Conservation (phyloP, 2,329 filamentous ascomycete genomes). For the Xylaria hypoxylon region DNA sequence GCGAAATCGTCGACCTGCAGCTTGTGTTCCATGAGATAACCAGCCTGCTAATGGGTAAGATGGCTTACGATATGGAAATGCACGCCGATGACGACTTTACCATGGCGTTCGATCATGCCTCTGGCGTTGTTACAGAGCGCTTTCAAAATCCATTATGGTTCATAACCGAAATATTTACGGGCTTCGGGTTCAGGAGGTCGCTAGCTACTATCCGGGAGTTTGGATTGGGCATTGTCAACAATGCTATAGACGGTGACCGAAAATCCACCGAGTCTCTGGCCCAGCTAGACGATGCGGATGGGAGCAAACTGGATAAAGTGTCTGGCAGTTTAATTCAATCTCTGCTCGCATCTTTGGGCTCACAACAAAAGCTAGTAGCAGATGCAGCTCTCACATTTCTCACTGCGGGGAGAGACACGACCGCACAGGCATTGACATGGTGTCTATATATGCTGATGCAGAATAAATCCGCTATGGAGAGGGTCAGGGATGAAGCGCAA, state of each 20-base stretch:
- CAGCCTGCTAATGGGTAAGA: constrained; percentile 73
- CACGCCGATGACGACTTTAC: constrained; percentile 71
- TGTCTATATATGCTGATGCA: constrained; percentile 70
- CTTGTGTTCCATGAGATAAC: constrained; percentile 72
- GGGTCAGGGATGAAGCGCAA: constrained; percentile 59
- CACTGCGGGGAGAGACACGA: constrained; percentile 73
- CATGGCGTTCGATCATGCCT: constrained; percentile 71
- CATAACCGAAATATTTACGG: constrained; percentile 66
- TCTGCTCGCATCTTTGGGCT: constrained; percentile 66
- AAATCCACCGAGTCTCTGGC: background rate
- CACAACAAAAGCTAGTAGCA: constrained; percentile 65
- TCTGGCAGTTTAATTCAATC: constrained; percentile 68
- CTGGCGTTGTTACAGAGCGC: constrained; percentile 68
- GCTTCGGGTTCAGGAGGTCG: constrained; percentile 60
- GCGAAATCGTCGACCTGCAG: constrained; percentile 64
- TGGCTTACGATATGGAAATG: constrained; percentile 78
- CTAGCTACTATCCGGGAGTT: constrained; percentile 65
- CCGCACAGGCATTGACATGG: constrained; percentile 74
- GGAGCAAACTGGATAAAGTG: constrained; percentile 24
- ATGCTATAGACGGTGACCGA: constrained; percentile 52
- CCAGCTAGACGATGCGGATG: constrained; percentile 25
- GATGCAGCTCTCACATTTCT: constrained; percentile 75
- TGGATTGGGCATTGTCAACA: constrained; percentile 68
- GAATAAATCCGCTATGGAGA: constrained; percentile 56
- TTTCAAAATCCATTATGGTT: constrained; percentile 75